Conservation (phyloP, 2,329 filamentous ascomycete genomes). For the Aspergillus viridinutans region DNA sequence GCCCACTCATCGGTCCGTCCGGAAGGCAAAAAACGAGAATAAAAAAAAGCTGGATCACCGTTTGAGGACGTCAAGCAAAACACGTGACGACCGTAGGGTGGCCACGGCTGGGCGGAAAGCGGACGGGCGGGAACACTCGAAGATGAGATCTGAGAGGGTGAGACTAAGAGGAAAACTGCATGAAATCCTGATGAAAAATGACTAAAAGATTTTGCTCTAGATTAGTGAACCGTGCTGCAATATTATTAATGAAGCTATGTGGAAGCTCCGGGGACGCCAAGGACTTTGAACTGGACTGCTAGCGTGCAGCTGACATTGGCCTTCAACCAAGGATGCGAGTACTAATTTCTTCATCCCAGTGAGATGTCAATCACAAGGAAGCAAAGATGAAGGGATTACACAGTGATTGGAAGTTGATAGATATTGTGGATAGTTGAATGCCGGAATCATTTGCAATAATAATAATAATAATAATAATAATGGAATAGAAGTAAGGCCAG, state of each 20-base stretch:
- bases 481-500: background rate
- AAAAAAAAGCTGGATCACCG: constrained; percentile 16
- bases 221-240: background rate
- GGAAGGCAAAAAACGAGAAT: constrained; percentile 15
- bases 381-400: background rate
- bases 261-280: background rate
- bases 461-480: no score
- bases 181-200: background rate
- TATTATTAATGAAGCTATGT: background rate
- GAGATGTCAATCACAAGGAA: background rate
- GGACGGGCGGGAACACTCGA: constrained; percentile 20
- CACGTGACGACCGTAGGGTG: constrained; percentile 15
- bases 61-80: constrained; percentile 15
- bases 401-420: background rate
- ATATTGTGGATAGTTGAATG: background rate
- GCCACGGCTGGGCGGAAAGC: constrained; percentile 19
- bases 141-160: constrained; percentile 16
- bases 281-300: background rate
- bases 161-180: background rate
- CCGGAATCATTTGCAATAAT: background rate
- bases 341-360: background rate
- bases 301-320: background rate
- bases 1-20: constrained; percentile 20
- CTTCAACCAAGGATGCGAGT: background rate
- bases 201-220: background rate